Conservation (phyloP, 805 yeast genomes). For the Naumovozyma castellii region DNA sequence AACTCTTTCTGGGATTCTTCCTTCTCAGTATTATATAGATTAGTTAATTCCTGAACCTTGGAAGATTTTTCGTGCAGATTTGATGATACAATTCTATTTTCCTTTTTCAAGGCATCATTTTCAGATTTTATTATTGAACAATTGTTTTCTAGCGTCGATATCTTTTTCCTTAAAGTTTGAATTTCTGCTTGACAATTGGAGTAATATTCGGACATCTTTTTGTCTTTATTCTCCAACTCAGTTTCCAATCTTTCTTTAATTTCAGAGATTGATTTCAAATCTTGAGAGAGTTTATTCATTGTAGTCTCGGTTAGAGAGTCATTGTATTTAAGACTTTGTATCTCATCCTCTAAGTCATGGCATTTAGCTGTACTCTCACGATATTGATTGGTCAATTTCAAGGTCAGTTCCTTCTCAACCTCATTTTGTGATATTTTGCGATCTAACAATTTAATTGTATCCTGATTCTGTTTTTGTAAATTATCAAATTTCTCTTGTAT, state of each 20-base stretch:
- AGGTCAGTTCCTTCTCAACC: constrained; percentile 27
- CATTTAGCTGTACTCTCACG: no score
- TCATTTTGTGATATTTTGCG: constrained; percentile 33
- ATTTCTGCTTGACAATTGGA: constrained; percentile 34
- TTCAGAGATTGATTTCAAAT: constrained; percentile 33
- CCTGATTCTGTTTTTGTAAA: constrained; percentile 18
- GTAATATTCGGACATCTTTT: constrained; percentile 26
- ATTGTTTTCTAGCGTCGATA: constrained; percentile 31
- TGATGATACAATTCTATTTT: constrained; percentile 31
- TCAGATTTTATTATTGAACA: constrained; percentile 5
- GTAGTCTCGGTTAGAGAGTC: constrained; percentile 26
- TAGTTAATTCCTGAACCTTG: constrained; percentile 40
- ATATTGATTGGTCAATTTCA: constrained; percentile 30
- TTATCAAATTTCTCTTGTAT: constrained; percentile 9
- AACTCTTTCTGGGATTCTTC: constrained; percentile 48
- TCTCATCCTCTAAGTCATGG: constrained; percentile 30
- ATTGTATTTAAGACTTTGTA: constrained; percentile 27
- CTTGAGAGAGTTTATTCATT: constrained; percentile 34
- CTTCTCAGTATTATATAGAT: constrained; percentile 34
- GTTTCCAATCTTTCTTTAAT: constrained; percentile 36
- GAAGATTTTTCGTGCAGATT: constrained; percentile 35
- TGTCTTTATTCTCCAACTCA: constrained; percentile 29
- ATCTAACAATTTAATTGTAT: constrained; percentile 15
- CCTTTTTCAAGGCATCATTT: constrained; percentile 27
- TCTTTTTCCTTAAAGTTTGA: constrained; percentile 58